Conservation (phyloP, 257 asterid genomes). For the Osmanthus fragrans region DNA sequence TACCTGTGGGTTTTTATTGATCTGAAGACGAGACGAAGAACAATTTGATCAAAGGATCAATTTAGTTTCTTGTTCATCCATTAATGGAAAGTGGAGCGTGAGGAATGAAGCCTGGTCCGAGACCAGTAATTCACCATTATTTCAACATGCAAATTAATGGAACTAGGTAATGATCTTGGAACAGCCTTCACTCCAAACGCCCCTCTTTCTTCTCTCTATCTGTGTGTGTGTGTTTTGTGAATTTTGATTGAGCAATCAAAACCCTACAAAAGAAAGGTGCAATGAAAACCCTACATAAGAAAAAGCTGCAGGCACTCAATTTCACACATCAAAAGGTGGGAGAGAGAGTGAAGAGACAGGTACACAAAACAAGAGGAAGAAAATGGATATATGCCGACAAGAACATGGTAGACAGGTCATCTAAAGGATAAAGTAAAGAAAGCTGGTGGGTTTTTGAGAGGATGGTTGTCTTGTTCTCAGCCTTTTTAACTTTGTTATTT, state of each 20-base stretch:
- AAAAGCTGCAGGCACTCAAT: constrained; percentile 40
- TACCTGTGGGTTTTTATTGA: not conserved
- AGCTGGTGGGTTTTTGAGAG: constrained; percentile 34
- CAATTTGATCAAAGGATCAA: not conserved
- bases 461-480: constrained; percentile 34
- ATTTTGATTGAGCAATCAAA: constrained; percentile 51
- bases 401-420: constrained; percentile 66
- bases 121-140: constrained; percentile 28
- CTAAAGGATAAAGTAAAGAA: constrained; percentile 28
- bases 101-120: constrained; percentile 99
- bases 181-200: constrained; percentile 87
- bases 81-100: constrained; percentile 41
- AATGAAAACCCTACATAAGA: not conserved
- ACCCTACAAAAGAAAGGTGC: not conserved
- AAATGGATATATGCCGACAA: not conserved
- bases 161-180: constrained; percentile 37
- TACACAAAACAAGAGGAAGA: not conserved
- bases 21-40: not conserved
- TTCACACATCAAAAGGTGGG: constrained; percentile 28
- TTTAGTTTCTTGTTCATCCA: not conserved
- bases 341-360: not conserved
- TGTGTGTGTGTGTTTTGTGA: not conserved
- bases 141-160: not conserved
- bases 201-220: constrained; percentile 31
- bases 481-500: no score